Percentiles rank a stretch among this genome's conserved stretches.
phyloP scores from a whole-genome alignment of 129 eudicot species.

The Silybum marianum region DNA sequence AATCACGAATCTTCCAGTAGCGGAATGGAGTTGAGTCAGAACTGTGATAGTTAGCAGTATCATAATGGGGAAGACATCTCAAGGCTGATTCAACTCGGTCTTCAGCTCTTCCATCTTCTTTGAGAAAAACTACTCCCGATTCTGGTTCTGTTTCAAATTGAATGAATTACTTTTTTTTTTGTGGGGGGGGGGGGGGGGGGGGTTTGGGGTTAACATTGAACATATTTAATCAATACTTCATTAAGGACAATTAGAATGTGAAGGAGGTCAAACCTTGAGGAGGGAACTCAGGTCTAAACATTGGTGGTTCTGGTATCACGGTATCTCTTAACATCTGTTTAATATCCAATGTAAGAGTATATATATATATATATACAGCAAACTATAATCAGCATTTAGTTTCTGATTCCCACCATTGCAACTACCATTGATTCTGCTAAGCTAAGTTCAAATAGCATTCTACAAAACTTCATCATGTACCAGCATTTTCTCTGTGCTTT shows the following conservation, averaged over 20 bases:
- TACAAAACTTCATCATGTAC: not conserved
- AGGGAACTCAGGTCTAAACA: slow-evolving; percentile 95
- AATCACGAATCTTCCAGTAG: slow-evolving; percentile 97
- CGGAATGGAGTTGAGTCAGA: slow-evolving; percentile 57
- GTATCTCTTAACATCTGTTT: slow-evolving; percentile 72
- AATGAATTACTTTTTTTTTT: slow-evolving; percentile 20
- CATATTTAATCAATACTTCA: not conserved
- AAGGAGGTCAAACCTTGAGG: slow-evolving; percentile 71
- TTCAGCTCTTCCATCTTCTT: slow-evolving; percentile 73
- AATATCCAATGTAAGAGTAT: slow-evolving; percentile 20
- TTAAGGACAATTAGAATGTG: not conserved
- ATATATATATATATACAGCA: slow-evolving; percentile 27
- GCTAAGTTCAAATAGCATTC: not conserved
- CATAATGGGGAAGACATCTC: slow-evolving; percentile 71
- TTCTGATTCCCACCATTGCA: slow-evolving; percentile 2
- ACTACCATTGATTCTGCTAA: not conserved
- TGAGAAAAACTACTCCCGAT: slow-evolving; percentile 50
- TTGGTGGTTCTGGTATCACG: slow-evolving; percentile 92
- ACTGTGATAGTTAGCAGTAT: slow-evolving; percentile 55
- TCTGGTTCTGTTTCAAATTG: slow-evolving; percentile 60
- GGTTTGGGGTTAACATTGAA: not conserved
- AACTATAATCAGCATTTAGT: slow-evolving; percentile 16
- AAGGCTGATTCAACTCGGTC: slow-evolving; percentile 77
- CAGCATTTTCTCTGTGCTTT: slow-evolving; percentile 7
- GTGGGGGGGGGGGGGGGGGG: not conserved